Evolutionary conservation across 2,329 filamentous ascomycete species (phyloP).

Genomic region (Trichoderma citrinoviride): DNA sequence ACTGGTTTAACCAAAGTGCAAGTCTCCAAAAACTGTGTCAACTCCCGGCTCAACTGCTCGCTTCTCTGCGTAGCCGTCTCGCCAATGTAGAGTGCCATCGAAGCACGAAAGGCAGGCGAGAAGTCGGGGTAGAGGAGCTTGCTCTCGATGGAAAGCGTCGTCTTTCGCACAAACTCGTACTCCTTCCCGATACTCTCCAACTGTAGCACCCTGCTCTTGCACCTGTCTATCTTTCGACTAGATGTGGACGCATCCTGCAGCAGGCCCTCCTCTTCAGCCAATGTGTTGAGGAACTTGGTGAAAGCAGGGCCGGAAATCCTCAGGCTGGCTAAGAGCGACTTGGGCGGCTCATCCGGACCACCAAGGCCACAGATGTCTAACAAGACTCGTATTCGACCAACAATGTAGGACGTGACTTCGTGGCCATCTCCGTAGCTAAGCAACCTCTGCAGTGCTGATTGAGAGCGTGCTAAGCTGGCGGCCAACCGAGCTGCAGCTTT

Average conservation of each 20-base stretch:
- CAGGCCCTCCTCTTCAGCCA: constrained; percentile 25
- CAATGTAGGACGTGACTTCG: constrained; percentile 29
- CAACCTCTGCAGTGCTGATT: constrained; percentile 30
- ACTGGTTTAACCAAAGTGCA: neutral
- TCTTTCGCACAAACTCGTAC: constrained; percentile 30
- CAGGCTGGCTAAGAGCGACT: constrained; percentile 29
- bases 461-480: constrained; percentile 30
- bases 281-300: constrained; percentile 26
- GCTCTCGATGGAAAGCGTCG: constrained; percentile 35
- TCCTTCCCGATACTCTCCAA: constrained; percentile 38
- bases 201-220: constrained; percentile 33
- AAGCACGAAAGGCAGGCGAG: constrained; percentile 29
- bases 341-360: neutral
- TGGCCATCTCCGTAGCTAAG: constrained; percentile 28
- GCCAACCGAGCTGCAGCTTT: constrained; percentile 34
- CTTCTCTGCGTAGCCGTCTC: constrained; percentile 26
- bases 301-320: constrained; percentile 29
- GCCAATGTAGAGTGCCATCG: constrained; percentile 33
- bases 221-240: constrained; percentile 1
- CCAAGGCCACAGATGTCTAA: constrained; percentile 39
- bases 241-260: neutral
- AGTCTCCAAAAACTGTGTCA: neutral
- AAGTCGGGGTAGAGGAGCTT: constrained; percentile 36
- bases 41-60: constrained; percentile 28
- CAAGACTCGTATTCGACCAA: constrained; percentile 35